These are phyloP conservation scores for Austroboletus novae-zelandiae DNA, from an alignment of 1,284 basidiomycete genomes.

Conservation along the genomic window DNA sequence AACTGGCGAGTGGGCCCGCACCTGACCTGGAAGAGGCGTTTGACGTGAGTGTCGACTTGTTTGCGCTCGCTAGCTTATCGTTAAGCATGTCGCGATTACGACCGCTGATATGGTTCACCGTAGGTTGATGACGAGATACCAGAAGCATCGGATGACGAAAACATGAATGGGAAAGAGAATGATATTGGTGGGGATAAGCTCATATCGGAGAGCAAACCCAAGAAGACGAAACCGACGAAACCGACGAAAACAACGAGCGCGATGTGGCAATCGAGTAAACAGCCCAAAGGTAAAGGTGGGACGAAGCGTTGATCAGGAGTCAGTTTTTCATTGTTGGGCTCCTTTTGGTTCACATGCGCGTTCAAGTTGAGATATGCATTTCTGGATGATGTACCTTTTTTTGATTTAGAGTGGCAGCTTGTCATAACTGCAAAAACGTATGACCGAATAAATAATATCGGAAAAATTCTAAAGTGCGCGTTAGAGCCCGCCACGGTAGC, in stretches of 20 bases:
- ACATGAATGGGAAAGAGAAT: conserved; percentile 35
- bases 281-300: conserved; percentile 20
- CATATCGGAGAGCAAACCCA: conserved; percentile 42
- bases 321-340: neutral
- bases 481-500: too few relatives aligned
- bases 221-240: conserved; percentile 32
- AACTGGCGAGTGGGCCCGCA: conserved; percentile 65
- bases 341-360: neutral
- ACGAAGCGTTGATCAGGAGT: conserved; percentile 13
- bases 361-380: neutral
- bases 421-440: too few relatives aligned
- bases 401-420: too few relatives aligned
- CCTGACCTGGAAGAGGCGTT: conserved; percentile 92
- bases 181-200: conserved; percentile 50
- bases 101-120: neutral
- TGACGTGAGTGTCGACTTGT: conserved; percentile 39
- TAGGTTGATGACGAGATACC: conserved; percentile 50
- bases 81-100: neutral
- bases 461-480: too few relatives aligned
- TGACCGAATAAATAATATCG: too few relatives aligned
- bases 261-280: conserved; percentile 13
- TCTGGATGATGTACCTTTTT: neutral
- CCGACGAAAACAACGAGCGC: conserved; percentile 12
- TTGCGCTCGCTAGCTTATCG: neutral
- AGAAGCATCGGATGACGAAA: conserved; percentile 52